Evolutionary conservation across 1,139 yeast genomes (phyloP).

Genomic region (Suhomyces panamericanus): DNA sequence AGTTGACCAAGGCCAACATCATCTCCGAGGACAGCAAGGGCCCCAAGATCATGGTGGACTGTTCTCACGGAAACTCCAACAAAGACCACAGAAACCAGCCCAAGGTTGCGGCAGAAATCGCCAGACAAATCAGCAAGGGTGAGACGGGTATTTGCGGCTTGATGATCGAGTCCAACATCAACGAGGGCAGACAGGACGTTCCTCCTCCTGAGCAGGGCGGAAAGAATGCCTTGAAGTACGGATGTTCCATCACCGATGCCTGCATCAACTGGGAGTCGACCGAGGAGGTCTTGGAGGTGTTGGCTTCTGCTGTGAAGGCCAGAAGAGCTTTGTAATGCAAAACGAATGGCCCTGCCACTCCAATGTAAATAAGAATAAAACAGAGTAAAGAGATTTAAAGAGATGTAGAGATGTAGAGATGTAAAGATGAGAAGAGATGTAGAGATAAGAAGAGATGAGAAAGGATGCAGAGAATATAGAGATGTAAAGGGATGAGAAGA

Average conservation of each 20-base stretch:
- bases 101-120: constrained; percentile 76
- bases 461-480: too few relatives aligned
- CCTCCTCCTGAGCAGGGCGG: constrained; percentile 70
- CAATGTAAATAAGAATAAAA: neutral
- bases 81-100: constrained; percentile 94
- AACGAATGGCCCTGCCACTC: too few relatives aligned
- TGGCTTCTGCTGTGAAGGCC: constrained; percentile 77
- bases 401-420: too few relatives aligned
- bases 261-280: constrained; percentile 92
- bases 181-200: constrained; percentile 91
- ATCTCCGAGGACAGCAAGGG: constrained; percentile 30
- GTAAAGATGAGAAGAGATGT: too few relatives aligned
- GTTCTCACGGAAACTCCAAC: constrained; percentile 94
- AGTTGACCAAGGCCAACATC: constrained; percentile 53
- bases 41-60: constrained; percentile 91
- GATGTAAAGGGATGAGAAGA: too few relatives aligned
- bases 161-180: constrained; percentile 92
- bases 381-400: too few relatives aligned
- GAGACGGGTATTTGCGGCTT: constrained; percentile 81
- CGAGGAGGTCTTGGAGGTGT: constrained; percentile 62
- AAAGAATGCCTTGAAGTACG: constrained; percentile 72
- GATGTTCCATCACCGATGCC: constrained; percentile 94
- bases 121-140: constrained; percentile 78
- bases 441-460: too few relatives aligned
- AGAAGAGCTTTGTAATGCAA: constrained; percentile 50